Evolutionary conservation across 75 land plant species (phyloP), one percentile per base, ranked within the genome.

Genomic region (Cupressus sempervirens): DNA sequence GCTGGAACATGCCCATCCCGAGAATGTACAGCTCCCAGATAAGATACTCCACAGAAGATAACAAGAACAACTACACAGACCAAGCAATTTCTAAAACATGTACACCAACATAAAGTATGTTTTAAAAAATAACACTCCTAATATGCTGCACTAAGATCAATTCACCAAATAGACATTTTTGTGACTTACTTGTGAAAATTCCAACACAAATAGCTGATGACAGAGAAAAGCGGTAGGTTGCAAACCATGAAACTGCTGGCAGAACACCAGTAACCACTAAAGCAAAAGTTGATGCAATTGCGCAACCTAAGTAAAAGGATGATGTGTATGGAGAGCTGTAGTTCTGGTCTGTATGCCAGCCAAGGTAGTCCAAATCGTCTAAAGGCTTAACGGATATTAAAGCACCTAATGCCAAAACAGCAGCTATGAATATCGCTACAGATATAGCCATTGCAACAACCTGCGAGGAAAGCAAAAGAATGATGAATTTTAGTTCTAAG

Each of bases 191-290:
- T 50, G 95, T 84, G 86, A 96, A 98, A 30, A 95, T 86, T 15
- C 92, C 96, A 88, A 96, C 86, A 88, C 99, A 95, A 23, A 92
- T 84, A 84, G 99, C 99, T 83, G 99, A 96, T 56, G 99, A 98
- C 8, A 95, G 86, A n/a, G 97, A 92, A 52, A 98, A 95, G 38
- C 99, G 86, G 80, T 98, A 98, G 18, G 99, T 98, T 50, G 97
- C 94, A 91, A 98, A 98, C 99, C 99, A 98, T 76, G 99, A 93
- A 26, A 96, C 87, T 50, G 94, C 93, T 8, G 99, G 99, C 35
- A 98, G 87, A 32, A 93, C 89, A 73, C 97, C 99, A 88, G 97
- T 96, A 54, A 96, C 87, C 15, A 91, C 52, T n/a, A 98, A 86
- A 53, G 95, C 96, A 86, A 98, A 91, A 36, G 87, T 91, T 41